phyloP scores from a whole-genome alignment of 2,329 filamentous ascomycete genomes.

The Penicillium polonicum region DNA sequence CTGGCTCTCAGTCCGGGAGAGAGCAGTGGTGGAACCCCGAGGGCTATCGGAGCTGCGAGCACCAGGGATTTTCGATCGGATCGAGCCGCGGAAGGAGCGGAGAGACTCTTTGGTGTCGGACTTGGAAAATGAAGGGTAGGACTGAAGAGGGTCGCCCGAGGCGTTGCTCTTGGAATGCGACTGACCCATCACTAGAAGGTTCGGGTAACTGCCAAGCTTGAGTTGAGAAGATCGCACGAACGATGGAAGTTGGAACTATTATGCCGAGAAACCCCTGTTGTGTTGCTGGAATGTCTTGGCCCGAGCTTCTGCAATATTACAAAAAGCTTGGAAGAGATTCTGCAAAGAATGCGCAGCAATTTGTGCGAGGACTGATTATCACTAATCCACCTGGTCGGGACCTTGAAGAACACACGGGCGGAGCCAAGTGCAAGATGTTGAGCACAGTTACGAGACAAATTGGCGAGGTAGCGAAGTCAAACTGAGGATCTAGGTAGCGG shows the following conservation, averaged over 20 bases:
- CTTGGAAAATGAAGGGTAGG: conserved; percentile 87
- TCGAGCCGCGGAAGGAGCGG: conserved; percentile 74
- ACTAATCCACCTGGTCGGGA: not conserved
- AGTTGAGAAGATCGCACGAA: conserved; percentile 24
- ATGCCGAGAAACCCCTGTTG: conserved; percentile 25
- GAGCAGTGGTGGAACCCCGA: conserved; percentile 65
- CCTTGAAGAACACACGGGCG: not conserved
- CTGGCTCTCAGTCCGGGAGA: conserved; percentile 60
- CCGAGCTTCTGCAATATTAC: conserved; percentile 23
- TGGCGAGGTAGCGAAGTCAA: not conserved
- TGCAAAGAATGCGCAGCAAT: not conserved
- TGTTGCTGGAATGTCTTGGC: conserved; percentile 35
- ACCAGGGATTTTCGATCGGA: conserved; percentile 87
- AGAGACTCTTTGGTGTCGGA: conserved; percentile 92
- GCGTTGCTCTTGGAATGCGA: conserved; percentile 55
- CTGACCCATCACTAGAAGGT: conserved; percentile 48
- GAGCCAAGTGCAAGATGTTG: not conserved
- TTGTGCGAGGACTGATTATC: not conserved
- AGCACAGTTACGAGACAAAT: not conserved
- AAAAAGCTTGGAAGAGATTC: conserved; percentile 11
- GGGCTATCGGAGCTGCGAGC: conserved; percentile 68
- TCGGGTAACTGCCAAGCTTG: conserved; percentile 36
- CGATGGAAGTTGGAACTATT: conserved; percentile 23
- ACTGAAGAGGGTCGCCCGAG: conserved; percentile 65
- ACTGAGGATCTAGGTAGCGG: not conserved